Evolutionary conservation across 2,329 filamentous ascomycete genomes (phyloP), one percentile per base, ranked within the genome.

Genomic region (Phaeophleospora eucalypticola): DNA sequence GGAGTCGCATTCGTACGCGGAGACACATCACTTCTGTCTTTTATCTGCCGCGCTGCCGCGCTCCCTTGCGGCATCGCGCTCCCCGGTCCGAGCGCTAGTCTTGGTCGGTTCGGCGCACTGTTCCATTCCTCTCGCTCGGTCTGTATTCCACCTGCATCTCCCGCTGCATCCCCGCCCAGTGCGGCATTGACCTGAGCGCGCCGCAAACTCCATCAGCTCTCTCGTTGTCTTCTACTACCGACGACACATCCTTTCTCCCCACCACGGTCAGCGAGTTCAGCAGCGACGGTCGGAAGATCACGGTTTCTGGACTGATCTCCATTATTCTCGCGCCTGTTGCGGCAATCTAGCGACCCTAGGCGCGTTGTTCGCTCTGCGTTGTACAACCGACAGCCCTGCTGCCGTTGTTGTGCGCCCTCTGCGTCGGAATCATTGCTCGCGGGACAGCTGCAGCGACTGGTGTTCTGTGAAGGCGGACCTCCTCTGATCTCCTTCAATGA

Each of bases 401-500:
- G 12, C 7, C 24, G 24, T 29, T 12, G 24, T 29, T 6, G 24
- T 12, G 12, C 24, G 24, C 12, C 24, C 24, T 29, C 24, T 29
- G 24, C 12, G 24, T 29, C 24, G 24, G 24, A 29, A 29, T 7
- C 7, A 29, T 29, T 29, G 24, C 24, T 7, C n/a, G 12, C 24
- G 7, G 24, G 7, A 29, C 24, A 12, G 12, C 6, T 29, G 7
- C 12, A 12, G 24, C 7, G 7, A 29, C 24, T 12, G 7, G 24
- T 7, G 7, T 29, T 29, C 12, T 29, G 6, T 12, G 7, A 29
- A 12, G 6, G 24, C 24, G 24, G 24, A 29, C 24, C 4, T 37
- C 19, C 17, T 18, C 36, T 6, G 32, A 17, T 19, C 41, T 41
- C 37, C 33, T 37, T 32, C 36, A 29, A 52, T 52, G 53, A 36